Base-by-base conservation (phyloP, 2,329 filamentous ascomycete species). In the Pseudocercospora fuligena region DNA sequence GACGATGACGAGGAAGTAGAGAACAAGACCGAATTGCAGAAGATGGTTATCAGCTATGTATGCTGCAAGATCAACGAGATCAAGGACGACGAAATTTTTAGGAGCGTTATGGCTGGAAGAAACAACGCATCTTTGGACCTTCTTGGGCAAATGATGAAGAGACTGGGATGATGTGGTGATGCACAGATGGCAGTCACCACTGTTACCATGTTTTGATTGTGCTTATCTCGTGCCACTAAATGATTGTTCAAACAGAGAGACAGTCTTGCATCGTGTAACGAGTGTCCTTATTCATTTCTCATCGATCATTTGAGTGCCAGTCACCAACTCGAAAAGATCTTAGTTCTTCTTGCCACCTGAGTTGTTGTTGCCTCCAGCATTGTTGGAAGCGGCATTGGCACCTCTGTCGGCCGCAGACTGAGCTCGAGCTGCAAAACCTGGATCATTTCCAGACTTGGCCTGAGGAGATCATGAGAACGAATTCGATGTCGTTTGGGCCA, bases 381-480 rank as follows among this genome's bases (percentile, higher is more conserved):
- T 25, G 14, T 64, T 63, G 54, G 36, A 46, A 5, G 31, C 64
- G 47, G 66, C 31, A 47, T 58, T 71, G 9, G 49, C 64, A 53
- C 77, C 49, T 72, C 73, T 66, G 80, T 84, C 66, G 1, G 49
- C 69, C 12, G 68, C 64, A 33, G 63, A 56, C 66, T 70, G 68
- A 56, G 68, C 68, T 33, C 68, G 68, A 46, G 64, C 54, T 3
- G 66, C 64, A 51, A 68, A 70, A 11, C 63, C 66, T 5, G 54
- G 56, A 36, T 70, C 66, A n/a, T 68, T 68, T 43, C 66, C 68
- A 14, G 51, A 51, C 29, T 68, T 68, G 61, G 66, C 68, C 68
- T 69, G 49, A 9, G 9, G 16, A 6, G 3, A 16, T 8, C 16
- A 33, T 56, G 14, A 3, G 25, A 12, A 16, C 6, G n/a, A 7